A percentile compares a stretch with the other conserved stretches of the same genome.
Conservation (phyloP, 768 basidiomycete species). For the Suillus placidus region DNA sequence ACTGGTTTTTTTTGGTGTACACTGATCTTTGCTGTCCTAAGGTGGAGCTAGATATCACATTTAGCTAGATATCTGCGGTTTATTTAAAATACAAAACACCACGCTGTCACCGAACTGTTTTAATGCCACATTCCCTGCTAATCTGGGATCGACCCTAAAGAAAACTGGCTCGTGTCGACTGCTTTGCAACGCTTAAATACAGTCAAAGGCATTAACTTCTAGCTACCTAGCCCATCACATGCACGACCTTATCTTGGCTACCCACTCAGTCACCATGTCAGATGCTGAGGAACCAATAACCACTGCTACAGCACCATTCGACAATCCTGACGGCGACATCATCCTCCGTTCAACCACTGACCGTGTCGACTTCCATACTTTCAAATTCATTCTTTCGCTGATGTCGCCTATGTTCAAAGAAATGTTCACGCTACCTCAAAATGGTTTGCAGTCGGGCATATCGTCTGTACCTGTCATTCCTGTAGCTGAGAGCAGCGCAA, state of each 20-base stretch:
- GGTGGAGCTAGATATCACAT: conserved; percentile 36
- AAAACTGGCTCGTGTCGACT: background rate
- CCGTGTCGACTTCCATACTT: conserved; percentile 37
- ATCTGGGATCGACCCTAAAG: background rate
- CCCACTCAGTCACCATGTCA: background rate
- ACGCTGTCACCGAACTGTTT: background rate
- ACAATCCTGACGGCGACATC: conserved; percentile 37
- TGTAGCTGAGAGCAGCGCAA: conserved; percentile 43
- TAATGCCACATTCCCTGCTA: background rate
- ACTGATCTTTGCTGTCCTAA: conserved; percentile 16
- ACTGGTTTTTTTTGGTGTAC: conserved; percentile 10
- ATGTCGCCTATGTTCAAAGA: conserved; percentile 39
- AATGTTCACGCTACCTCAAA: conserved; percentile 22
- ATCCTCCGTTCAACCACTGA: conserved; percentile 39
- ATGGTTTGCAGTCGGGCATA: conserved; percentile 16
- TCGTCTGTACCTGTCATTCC: conserved; percentile 36
- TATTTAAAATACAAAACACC: background rate
- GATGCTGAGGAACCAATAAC: background rate
- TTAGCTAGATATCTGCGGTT: conserved; percentile 15
- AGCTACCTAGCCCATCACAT: background rate
- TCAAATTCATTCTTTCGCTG: conserved; percentile 37
- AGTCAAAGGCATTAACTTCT: background rate
- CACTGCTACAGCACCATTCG: conserved; percentile 26
- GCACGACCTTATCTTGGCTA: background rate
- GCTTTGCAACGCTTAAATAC: background rate